These are phyloP conservation scores for Citrullus amarus DNA, from an alignment of 306 rosid genomes.

Conservation along the genomic window DNA sequence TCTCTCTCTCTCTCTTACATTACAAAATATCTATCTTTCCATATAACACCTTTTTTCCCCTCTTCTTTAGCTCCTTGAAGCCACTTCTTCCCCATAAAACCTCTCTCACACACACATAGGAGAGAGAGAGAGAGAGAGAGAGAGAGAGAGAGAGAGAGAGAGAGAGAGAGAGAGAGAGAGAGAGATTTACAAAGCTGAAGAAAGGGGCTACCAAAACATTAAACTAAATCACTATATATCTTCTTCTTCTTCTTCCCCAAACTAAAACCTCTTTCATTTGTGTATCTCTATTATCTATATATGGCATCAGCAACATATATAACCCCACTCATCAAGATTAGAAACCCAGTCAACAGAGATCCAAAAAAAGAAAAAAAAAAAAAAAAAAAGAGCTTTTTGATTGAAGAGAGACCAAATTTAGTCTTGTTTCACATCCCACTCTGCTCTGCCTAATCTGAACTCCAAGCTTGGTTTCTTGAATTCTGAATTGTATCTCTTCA, in stretches of 20 bases:
- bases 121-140: neutral
- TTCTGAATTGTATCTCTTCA: slow-evolving; percentile 40
- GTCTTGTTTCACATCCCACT: slow-evolving; percentile 60
- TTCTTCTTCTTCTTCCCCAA: neutral
- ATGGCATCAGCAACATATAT: neutral
- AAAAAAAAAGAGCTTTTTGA: neutral
- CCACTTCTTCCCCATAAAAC: neutral
- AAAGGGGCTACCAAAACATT: neutral
- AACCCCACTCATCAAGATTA: neutral
- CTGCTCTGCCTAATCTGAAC: slow-evolving; percentile 91
- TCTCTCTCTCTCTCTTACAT: neutral
- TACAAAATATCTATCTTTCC: no score
- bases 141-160: neutral
- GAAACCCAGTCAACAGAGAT: neutral
- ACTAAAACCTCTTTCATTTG: neutral
- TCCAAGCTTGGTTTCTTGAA: slow-evolving; percentile 84
- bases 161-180: neutral
- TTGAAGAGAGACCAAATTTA: slow-evolving; percentile 2
- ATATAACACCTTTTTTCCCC: no score
- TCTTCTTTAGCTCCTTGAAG: neutral
- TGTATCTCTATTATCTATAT: neutral
- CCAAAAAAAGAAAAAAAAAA: neutral
- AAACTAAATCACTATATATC: neutral
- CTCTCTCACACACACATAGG: neutral
- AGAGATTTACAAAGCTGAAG: neutral